A percentile compares a stretch with the other conserved stretches of the same genome.
These are phyloP conservation scores for Candida namnaoensis DNA, from an alignment of 805 yeast species.

Conservation along the genomic window DNA sequence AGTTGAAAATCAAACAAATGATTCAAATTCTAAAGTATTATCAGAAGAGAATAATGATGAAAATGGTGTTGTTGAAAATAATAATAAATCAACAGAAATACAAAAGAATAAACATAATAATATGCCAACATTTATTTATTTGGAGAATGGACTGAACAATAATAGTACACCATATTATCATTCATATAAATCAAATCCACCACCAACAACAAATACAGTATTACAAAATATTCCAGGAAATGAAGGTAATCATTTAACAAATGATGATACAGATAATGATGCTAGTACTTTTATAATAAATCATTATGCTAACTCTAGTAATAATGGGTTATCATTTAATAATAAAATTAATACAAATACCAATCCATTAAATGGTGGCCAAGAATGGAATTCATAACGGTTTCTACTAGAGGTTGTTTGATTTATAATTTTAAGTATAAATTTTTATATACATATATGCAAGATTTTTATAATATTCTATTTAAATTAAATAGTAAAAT, in stretches of 20 bases:
- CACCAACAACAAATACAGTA: not conserved
- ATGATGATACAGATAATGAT: not conserved
- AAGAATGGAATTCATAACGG: slow-evolving; percentile 10
- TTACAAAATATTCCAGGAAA: not conserved
- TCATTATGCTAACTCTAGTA: slow-evolving; percentile 13
- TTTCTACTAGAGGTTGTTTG: too few species aligned
- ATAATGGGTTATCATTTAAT: slow-evolving; percentile 4
- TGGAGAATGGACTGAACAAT: too few species aligned
- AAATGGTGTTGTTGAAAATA: too few species aligned
- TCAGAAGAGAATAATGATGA: too few species aligned
- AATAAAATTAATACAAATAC: slow-evolving; percentile 5
- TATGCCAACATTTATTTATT: too few species aligned
- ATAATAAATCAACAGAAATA: too few species aligned
- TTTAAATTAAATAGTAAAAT: too few species aligned
- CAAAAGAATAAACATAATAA: too few species aligned
- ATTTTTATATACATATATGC: too few species aligned
- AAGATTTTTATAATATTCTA: too few species aligned
- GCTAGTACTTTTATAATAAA: slow-evolving; percentile 7
- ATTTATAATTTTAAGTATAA: too few species aligned
- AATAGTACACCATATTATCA: not conserved
- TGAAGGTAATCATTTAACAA: not conserved
- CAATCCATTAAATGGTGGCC: slow-evolving; percentile 1
- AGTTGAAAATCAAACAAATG: not conserved
- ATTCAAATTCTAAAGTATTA: too few species aligned
- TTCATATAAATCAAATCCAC: not conserved